phyloP scores from a whole-genome alignment of 2,329 filamentous ascomycete genomes.

The Cladophialophora chaetospira region DNA sequence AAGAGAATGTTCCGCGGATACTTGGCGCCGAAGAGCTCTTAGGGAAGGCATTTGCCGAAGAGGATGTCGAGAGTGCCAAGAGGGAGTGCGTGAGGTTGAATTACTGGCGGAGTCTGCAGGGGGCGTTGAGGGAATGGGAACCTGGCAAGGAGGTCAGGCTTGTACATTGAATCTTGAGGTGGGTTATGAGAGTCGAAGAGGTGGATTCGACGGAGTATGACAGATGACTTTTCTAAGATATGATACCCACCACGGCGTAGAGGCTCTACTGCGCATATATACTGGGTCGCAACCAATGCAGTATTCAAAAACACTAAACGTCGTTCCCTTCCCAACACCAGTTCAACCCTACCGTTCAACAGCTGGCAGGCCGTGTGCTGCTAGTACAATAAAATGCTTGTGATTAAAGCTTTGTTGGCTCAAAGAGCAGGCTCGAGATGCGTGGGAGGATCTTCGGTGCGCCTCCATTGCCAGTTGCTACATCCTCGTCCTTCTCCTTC shows the following conservation, averaged over 20 bases:
- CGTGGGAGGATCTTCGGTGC: conserved; percentile 14
- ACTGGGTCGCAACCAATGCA: background rate
- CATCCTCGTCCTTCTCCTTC: conserved; percentile 14
- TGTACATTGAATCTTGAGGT: conserved; percentile 54
- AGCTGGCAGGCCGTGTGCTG: too few species aligned
- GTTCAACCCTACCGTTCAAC: too few species aligned
- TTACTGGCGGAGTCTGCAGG: conserved; percentile 88
- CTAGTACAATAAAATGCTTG: too few species aligned
- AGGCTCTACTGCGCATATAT: background rate
- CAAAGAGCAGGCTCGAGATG: conserved; percentile 21
- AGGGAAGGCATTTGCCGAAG: conserved; percentile 64
- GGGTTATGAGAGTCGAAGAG: too few species aligned
- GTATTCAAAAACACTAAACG: background rate
- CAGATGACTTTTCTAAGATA: too few species aligned
- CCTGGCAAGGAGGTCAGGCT: conserved; percentile 65
- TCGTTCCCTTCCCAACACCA: background rate
- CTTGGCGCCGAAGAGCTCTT: conserved; percentile 62
- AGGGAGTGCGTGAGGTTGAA: conserved; percentile 73
- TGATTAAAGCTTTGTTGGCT: conserved; percentile 1
- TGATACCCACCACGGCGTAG: too few species aligned
- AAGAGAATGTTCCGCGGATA: conserved; percentile 70
- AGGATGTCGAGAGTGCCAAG: conserved; percentile 68
- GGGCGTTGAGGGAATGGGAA: conserved; percentile 83
- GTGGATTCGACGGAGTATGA: too few species aligned
- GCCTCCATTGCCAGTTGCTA: conserved; percentile 3